phyloP scores from a whole-genome alignment of 78 protist genomes.

The Diacronema lutheri region DNA sequence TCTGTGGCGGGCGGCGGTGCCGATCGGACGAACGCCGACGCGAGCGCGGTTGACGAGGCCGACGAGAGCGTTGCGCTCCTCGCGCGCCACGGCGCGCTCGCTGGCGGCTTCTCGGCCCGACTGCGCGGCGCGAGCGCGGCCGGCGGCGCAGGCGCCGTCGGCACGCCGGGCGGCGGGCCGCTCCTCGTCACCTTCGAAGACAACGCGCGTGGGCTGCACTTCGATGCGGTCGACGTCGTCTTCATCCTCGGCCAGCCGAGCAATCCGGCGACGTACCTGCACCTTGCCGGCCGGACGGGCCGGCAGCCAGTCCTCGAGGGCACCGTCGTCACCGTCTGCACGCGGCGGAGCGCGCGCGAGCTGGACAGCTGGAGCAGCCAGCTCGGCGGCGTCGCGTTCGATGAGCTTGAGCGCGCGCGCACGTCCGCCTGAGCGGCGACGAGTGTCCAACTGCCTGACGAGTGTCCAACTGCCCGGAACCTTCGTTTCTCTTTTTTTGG shows the following conservation, averaged over 20 bases:
- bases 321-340: not conserved
- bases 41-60: not conserved
- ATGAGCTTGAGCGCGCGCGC: too few relatives aligned
- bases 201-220: constrained; percentile 11
- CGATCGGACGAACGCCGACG: too few relatives aligned
- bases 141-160: not conserved
- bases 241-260: not conserved
- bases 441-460: too few relatives aligned
- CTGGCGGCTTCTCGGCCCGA: not conserved
- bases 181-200: not conserved
- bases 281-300: constrained; percentile 11
- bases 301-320: not conserved
- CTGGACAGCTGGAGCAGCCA: not conserved
- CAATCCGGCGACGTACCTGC: constrained; percentile 1
- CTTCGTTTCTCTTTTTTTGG: too few relatives aligned
- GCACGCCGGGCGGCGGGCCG: not conserved
- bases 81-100: not conserved
- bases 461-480: too few relatives aligned
- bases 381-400: not conserved
- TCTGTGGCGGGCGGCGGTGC: too few relatives aligned
- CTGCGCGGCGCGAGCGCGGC: too few relatives aligned
- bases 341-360: not conserved
- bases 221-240: not conserved
- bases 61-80: not conserved
- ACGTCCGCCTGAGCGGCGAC: too few relatives aligned